A percentile compares a stretch with the other conserved stretches of the same genome.
phyloP scores from a whole-genome alignment of 768 basidiomycete genomes.

The Phlegmacium glaucopus region DNA sequence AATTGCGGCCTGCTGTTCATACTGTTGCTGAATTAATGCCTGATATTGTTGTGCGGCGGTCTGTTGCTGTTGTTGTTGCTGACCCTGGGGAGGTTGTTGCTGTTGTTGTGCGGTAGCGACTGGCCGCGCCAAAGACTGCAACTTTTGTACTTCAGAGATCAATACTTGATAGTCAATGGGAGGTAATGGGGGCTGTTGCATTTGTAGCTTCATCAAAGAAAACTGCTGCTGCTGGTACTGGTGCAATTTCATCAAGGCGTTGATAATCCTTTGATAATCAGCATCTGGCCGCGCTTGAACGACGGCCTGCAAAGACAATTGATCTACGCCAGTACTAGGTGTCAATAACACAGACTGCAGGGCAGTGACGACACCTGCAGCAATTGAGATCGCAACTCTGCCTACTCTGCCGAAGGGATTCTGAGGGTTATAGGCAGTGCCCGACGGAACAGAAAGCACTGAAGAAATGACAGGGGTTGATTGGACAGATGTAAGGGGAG shows the following conservation, averaged over 20 bases:
- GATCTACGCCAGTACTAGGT: constrained; percentile 13
- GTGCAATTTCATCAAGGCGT: constrained; percentile 28
- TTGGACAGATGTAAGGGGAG: background rate
- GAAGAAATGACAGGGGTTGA: constrained; percentile 4
- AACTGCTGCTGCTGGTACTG: constrained; percentile 18
- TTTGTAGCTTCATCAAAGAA: constrained; percentile 9
- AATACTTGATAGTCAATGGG: constrained; percentile 18
- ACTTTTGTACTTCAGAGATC: constrained; percentile 18
- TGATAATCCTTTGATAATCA: constrained; percentile 30
- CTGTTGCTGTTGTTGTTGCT: constrained; percentile 12
- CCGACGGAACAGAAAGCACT: constrained; percentile 6
- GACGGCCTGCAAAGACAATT: constrained; percentile 27
- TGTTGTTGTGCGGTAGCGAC: constrained; percentile 11
- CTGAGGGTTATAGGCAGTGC: constrained; percentile 3
- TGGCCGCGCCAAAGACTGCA: constrained; percentile 9
- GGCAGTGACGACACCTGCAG: constrained; percentile 8
- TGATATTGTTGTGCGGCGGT: background rate
- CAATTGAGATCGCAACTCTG: constrained; percentile 10
- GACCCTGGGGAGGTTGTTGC: constrained; percentile 8
- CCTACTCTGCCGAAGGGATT: constrained; percentile 11
- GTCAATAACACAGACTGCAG: constrained; percentile 15
- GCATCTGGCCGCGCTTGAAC: constrained; percentile 27
- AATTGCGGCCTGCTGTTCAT: constrained; percentile 2
- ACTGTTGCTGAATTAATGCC: constrained; percentile 1
- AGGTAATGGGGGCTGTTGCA: constrained; percentile 8